Base-by-base conservation (phyloP, 2,329 filamentous ascomycete species). In the Coleophoma cylindrospora region DNA sequence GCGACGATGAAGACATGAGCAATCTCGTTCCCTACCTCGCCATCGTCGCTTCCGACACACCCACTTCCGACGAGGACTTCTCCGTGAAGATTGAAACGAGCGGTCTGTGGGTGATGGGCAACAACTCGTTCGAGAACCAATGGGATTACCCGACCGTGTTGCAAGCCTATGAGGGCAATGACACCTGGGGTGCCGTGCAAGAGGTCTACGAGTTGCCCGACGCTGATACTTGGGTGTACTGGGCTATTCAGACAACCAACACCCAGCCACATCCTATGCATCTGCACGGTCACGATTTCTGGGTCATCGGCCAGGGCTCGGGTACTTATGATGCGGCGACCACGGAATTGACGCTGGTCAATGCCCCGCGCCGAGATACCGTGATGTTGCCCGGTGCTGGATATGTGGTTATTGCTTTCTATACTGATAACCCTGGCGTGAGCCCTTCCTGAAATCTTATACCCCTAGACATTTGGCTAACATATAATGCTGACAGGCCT, bases 201-300 rank as follows among this genome's bases (percentile, higher is more conserved):
- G 55, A 64, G 34, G 58, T 65, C 5, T 54, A 63, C 27, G 43
- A 54, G 10, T 36, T 65, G 17, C 46, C 49, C 7, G 68, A 51
- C 7, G 59, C 54, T 2, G 41, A 60, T 14, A 51, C 60, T 45
- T 64, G 62, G 63, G 56, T 59, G 9, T 64, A 64, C 52, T 58
- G 62, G 38, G 49, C 63, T 37, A 64, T 65, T 37, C 51, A 59
- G 19, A 61, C 57, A 6, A 52, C 49, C 4, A 37, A 56, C 6
- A 47, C 53, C 2, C 50, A 57, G 6, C 52, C 59, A 3, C 62
- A 64, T 21, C 63, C 63, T 1, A 64, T 75, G 58, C 75, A 78
- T 61, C 63, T 78, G 13, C 75, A 77, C 60, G 75, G 74, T 7
- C 74, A 77, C 54, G 69, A 76, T 49, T 76, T 76, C 61, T 70